Percentiles rank a stretch among this genome's conserved stretches.
phyloP scores from a whole-genome alignment of 495 filamentous ascomycete genomes.

The Hyphodiscus hymeniophilus region DNA sequence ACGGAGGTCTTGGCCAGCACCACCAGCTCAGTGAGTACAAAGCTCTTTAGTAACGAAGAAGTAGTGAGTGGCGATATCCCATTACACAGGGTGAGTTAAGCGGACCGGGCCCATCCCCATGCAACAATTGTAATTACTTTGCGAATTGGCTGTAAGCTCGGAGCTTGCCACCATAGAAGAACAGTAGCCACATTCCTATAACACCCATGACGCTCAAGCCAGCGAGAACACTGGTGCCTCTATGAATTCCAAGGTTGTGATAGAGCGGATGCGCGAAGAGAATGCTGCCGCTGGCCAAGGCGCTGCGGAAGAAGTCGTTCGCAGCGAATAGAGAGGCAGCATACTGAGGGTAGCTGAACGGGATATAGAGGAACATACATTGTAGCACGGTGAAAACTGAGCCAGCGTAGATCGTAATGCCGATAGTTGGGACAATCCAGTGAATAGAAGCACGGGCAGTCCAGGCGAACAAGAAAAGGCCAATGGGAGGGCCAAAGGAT shows the following conservation, averaged over 20 bases:
- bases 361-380: slow-evolving; percentile 65
- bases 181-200: slow-evolving; percentile 14
- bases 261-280: slow-evolving; percentile 30
- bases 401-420: slow-evolving; percentile 37
- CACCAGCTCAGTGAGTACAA: no score
- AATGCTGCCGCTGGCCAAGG: slow-evolving; percentile 40
- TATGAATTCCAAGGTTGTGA: slow-evolving; percentile 34
- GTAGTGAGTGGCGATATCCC: no score
- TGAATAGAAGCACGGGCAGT: slow-evolving; percentile 39
- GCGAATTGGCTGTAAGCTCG: slow-evolving; percentile 32
- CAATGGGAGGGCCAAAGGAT: slow-evolving; percentile 39
- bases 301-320: slow-evolving; percentile 40
- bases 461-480: slow-evolving; percentile 58
- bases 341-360: slow-evolving; percentile 31
- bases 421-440: slow-evolving; percentile 45
- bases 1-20: no score
- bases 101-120: no score
- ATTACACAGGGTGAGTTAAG: no score
- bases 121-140: no score
- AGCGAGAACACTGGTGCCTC: slow-evolving; percentile 38
- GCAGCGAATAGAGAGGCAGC: slow-evolving; percentile 48
- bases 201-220: slow-evolving; percentile 23
- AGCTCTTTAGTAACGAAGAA: no score
- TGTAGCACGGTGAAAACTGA: slow-evolving; percentile 56
- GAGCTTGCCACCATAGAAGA: not conserved